phyloP scores from a whole-genome alignment of 352 stramenopile genomes.

The Paralagenidium karlingii region DNA sequence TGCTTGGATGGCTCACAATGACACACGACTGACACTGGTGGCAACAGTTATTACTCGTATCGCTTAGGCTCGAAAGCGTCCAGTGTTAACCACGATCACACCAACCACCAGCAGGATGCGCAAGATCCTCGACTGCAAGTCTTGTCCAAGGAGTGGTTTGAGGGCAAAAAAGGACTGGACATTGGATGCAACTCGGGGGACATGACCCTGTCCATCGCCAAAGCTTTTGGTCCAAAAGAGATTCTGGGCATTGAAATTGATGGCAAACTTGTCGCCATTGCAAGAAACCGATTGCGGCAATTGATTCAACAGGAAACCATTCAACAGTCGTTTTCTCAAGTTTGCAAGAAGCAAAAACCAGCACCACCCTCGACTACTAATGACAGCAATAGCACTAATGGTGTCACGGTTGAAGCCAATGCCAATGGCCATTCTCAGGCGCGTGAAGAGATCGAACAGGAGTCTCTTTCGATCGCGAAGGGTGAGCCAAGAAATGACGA shows the following conservation, averaged over 20 bases:
- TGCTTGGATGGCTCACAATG: background rate
- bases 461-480: no score
- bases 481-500: no score
- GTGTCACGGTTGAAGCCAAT: no score
- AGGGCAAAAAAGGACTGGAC: conserved; percentile 43
- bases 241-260: conserved; percentile 68
- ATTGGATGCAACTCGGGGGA: conserved; percentile 76
- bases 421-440: no score
- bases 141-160: conserved; percentile 57
- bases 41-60: conserved; percentile 61
- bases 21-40: background rate
- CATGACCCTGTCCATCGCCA: conserved; percentile 60
- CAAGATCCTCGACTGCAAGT: conserved; percentile 41
- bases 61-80: conserved; percentile 36
- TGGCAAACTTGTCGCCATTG: conserved; percentile 39
- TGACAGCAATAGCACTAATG: no score
- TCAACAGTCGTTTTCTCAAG: conserved; percentile 39
- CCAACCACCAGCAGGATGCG: conserved; percentile 23
- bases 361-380: no score
- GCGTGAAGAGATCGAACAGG: no score
- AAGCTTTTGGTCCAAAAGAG: conserved; percentile 28
- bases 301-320: conserved; percentile 44
- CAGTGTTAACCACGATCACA: background rate
- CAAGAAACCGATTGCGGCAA: conserved; percentile 46
- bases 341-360: no score